Conservation (phyloP, 495 filamentous ascomycete species). For the Neurospora tetraspora region DNA sequence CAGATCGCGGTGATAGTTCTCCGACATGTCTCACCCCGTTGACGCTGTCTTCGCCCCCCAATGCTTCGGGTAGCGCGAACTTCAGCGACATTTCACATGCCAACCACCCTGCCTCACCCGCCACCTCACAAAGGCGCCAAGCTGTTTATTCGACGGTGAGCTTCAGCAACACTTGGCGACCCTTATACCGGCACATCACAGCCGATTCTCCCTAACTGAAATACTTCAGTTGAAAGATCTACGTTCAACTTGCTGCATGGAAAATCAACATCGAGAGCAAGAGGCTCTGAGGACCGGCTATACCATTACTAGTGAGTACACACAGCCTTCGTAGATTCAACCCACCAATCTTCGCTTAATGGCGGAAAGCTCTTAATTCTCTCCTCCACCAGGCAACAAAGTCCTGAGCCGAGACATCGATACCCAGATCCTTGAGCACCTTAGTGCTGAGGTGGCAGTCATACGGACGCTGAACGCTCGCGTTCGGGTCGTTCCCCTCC, state of each 20-base stretch:
- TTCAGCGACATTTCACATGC: background rate
- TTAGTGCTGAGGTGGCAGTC: slow-evolving; percentile 81
- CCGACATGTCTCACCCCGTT: background rate
- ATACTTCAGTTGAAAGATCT: background rate
- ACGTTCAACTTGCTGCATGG: background rate
- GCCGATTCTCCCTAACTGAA: background rate
- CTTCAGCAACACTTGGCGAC: background rate
- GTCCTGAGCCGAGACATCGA: slow-evolving; percentile 64
- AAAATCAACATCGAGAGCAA: background rate
- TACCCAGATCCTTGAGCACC: slow-evolving; percentile 62
- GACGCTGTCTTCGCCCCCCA: background rate
- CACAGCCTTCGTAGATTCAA: background rate
- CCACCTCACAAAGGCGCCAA: background rate
- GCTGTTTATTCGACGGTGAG: background rate
- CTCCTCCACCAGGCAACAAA: slow-evolving; percentile 76
- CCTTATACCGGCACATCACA: background rate
- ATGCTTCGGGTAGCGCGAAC: background rate
- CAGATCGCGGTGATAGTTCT: background rate
- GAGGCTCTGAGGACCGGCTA: background rate
- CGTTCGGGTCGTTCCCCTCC: slow-evolving; percentile 66
- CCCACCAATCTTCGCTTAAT: slow-evolving; percentile 14
- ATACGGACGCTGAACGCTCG: slow-evolving; percentile 70
- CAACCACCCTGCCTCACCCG: background rate
- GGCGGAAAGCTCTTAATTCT: slow-evolving; percentile 38
- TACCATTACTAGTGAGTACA: too few species aligned